Conservation (phyloP, 78 protist species). For the Chrysochromulina parva region DNA sequence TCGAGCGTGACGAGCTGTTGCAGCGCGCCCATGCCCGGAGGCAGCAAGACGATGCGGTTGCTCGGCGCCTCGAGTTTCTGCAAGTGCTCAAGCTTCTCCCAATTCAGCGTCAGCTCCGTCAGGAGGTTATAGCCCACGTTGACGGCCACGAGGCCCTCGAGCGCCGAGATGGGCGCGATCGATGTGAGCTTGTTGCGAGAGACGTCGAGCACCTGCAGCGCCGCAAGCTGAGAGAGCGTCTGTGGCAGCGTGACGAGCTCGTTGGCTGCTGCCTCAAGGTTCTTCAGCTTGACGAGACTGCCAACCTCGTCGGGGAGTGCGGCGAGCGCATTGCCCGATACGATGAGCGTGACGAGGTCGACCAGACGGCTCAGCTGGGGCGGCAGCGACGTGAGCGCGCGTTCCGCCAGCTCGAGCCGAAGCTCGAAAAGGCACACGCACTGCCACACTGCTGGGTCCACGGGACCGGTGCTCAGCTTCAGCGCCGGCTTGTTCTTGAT, state of each 20-base stretch:
- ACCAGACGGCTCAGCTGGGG: background rate
- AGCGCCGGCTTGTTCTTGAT: background rate
- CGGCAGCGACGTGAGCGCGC: background rate
- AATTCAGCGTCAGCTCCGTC: background rate
- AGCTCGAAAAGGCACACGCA: constrained; percentile 8
- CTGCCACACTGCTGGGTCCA: background rate
- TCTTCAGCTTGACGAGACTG: background rate
- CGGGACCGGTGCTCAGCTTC: too few relatives aligned
- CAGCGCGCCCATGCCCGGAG: background rate
- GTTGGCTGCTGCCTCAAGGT: constrained; percentile 7
- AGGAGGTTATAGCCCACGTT: background rate
- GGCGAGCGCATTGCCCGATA: background rate
- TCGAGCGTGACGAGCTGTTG: background rate
- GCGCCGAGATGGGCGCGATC: background rate
- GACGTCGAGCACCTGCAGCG: constrained; percentile 1
- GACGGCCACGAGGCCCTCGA: background rate
- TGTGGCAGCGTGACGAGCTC: background rate
- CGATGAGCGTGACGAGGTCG: background rate
- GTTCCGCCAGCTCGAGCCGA: background rate
- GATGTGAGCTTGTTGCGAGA: background rate
- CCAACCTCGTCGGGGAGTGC: background rate
- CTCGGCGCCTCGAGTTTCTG: background rate
- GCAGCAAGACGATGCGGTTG: background rate
- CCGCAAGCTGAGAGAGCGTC: background rate
- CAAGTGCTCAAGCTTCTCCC: background rate